A percentile compares a stretch with the other conserved stretches of the same genome.
These are phyloP conservation scores for Yarrowia sp. DNA, from an alignment of 805 yeast genomes.

Conservation along the genomic window DNA sequence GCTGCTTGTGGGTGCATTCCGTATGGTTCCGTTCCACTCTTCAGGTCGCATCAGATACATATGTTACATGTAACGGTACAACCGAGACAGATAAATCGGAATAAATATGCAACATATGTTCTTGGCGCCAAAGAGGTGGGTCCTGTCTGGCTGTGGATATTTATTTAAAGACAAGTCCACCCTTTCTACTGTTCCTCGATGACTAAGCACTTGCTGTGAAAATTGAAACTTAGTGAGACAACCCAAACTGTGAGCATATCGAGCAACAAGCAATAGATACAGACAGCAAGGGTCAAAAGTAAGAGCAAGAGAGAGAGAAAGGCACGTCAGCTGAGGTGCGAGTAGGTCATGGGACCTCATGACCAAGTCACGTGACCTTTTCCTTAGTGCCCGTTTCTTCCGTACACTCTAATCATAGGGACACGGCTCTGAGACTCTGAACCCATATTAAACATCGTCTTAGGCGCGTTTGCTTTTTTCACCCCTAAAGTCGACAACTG, in stretches of 20 bases:
- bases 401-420: too few species aligned
- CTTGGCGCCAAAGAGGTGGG: background rate
- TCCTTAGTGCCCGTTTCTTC: too few species aligned
- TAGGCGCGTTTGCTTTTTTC: background rate
- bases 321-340: too few species aligned
- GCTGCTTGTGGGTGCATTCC: background rate
- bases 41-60: background rate
- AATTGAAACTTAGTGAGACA: background rate
- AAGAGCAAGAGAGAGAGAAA: too few species aligned
- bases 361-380: background rate
- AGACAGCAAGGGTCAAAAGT: background rate
- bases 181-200: too few species aligned
- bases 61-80: conserved; percentile 9
- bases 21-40: conserved; percentile 1
- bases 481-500: background rate
- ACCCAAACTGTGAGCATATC: conserved; percentile 12
- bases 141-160: too few species aligned
- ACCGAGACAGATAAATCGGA: background rate
- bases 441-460: background rate
- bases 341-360: background rate
- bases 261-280: background rate
- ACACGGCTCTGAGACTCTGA: background rate
- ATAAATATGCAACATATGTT: background rate
- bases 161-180: too few species aligned
- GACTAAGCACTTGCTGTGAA: conserved; percentile 2